These are phyloP conservation scores for Yamadazyma sp. DNA, from an alignment of 1,139 yeast species.

Conservation along the genomic window DNA sequence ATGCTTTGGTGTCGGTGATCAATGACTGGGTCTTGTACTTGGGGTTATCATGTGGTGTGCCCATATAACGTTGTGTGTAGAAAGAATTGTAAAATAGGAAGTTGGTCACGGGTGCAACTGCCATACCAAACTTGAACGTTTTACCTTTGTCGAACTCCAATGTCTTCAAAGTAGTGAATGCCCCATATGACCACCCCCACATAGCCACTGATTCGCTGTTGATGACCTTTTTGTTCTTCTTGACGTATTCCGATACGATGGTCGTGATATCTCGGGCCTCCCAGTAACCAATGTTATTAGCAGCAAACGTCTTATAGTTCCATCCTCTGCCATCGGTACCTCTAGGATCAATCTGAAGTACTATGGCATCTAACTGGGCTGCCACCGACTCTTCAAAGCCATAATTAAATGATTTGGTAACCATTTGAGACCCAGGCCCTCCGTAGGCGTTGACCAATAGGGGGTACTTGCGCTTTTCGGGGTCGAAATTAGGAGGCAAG, in stretches of 20 bases:
- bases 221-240: constrained; percentile 49
- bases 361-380: constrained; percentile 69
- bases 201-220: constrained; percentile 69
- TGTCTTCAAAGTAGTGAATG: constrained; percentile 71
- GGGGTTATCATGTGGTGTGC: constrained; percentile 54
- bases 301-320: constrained; percentile 67
- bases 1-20: constrained; percentile 50
- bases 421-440: constrained; percentile 90
- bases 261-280: constrained; percentile 81
- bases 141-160: constrained; percentile 64
- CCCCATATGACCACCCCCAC: constrained; percentile 92
- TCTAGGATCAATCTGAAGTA: constrained; percentile 85
- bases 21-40: constrained; percentile 46
- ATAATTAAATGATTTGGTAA: constrained; percentile 51
- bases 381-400: constrained; percentile 73
- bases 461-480: constrained; percentile 60
- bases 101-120: constrained; percentile 82
- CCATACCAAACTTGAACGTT: constrained; percentile 67
- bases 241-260: constrained; percentile 63
- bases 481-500: constrained; percentile 67
- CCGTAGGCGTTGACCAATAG: constrained; percentile 83
- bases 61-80: constrained; percentile 91
- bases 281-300: constrained; percentile 73
- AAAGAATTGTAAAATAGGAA: constrained; percentile 75
- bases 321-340: constrained; percentile 94